Evolutionary conservation across 2,329 filamentous ascomycete genomes (phyloP), one percentile per base, ranked within the genome.

Genomic region (Talaromyces sp.): DNA sequence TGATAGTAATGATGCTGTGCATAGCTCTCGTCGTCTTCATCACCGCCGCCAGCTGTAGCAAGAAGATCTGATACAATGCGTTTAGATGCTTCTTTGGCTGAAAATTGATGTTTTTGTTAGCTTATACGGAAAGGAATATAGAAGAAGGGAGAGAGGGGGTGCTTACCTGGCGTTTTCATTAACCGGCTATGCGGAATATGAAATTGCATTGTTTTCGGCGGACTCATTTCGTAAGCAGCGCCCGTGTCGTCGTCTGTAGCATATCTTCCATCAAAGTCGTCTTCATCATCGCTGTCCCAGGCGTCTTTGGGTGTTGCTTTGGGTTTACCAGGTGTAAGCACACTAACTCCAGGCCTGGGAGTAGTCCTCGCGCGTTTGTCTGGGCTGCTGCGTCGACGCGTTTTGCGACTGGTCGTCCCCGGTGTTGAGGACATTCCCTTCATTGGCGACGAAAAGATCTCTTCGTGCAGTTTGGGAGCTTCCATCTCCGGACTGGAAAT

Each of bases 401-500:
- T 22, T 77, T 58, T 60, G 32, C 66, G 61, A 60, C 82, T 84
- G 59, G 88, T 76, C 0, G 92, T 91, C 62, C 77, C 70, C 66
- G 75, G 42, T 13, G 56, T 51, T 10, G 8, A 15, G 6, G 44
- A 25, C 17, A 33, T 15, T 9, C 22, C 62, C 71, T 76, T 55
- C 57, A 88, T 76, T 0, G 92, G 91, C 1, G 90, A 92, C 74
- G 88, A 87, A 77, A 97, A 97, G 8, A 93, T 86, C 65, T 96
- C 93, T 55, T 90, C 88, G 63, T 92, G 88, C 47, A 98, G 80
- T 71, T 92, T 89, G 0, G 93, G 93, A 10, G 90, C 89, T 22
- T 89, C 88, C 66, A 90, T 88, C 63, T 91, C 89, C 0, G 95
- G 90, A 15, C 88, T 91, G 47, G 88, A 91, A 72, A 85, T 83